Evolutionary conservation across 805 yeast species (phyloP).

Genomic region (Candida chilensis): DNA sequence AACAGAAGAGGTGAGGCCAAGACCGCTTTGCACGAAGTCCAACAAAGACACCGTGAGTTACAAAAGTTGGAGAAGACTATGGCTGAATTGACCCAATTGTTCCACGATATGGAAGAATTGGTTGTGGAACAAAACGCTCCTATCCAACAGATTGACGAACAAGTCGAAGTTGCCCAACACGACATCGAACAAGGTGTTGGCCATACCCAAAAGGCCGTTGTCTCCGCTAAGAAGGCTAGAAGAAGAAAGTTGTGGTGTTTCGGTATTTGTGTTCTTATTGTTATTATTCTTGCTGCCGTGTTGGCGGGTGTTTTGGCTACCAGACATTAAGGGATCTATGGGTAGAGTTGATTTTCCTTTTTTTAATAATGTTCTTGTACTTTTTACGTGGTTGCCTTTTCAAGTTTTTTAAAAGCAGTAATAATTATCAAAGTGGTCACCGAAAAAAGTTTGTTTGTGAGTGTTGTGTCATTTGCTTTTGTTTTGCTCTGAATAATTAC

Average conservation of each 20-base stretch:
- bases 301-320: conserved; percentile 53
- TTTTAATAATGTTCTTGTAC: too few species aligned
- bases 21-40: conserved; percentile 92
- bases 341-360: too few species aligned
- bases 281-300: conserved; percentile 57
- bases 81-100: conserved; percentile 90
- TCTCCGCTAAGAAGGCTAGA: conserved; percentile 82
- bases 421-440: too few species aligned
- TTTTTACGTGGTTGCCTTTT: too few species aligned
- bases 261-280: conserved; percentile 48
- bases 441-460: too few species aligned
- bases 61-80: conserved; percentile 91
- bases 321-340: conserved; percentile 5
- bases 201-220: conserved; percentile 85
- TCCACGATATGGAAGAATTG: conserved; percentile 92
- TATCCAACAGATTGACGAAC: conserved; percentile 74
- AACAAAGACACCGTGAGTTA: conserved; percentile 90
- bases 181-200: conserved; percentile 93
- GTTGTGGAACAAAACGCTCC: conserved; percentile 93
- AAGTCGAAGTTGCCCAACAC: conserved; percentile 74
- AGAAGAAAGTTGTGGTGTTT: conserved; percentile 84
- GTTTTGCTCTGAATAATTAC: too few species aligned
- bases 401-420: too few species aligned
- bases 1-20: conserved; percentile 93
- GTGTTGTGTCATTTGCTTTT: too few species aligned